Conservation (phyloP, 2,329 filamentous ascomycete species). For the Aspergillus novofumigatus region DNA sequence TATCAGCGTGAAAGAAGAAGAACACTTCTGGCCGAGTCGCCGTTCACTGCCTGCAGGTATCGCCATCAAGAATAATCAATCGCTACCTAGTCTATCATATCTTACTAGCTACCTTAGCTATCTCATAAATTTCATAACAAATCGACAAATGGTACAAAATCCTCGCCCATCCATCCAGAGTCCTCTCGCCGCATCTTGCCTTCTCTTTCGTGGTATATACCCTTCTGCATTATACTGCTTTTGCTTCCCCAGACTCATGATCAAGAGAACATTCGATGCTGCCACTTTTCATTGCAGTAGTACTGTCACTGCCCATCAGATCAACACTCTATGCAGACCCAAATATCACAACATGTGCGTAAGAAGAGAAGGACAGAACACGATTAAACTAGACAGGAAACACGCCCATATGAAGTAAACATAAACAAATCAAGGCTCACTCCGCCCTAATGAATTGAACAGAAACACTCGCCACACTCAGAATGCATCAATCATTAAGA, state of each 20-base stretch:
- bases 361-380: constrained; percentile 9
- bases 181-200: not conserved
- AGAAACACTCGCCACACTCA: not conserved
- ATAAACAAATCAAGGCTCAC: not conserved
- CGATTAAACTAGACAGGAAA: constrained; percentile 11
- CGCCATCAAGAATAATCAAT: not conserved
- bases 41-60: too few relatives aligned
- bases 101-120: not conserved
- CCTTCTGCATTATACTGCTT: constrained; percentile 2
- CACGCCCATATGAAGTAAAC: not conserved
- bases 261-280: not conserved
- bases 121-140: not conserved
- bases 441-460: constrained; percentile 2
- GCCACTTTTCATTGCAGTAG: not conserved
- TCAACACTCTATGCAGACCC: constrained; percentile 8
- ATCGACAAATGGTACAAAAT: not conserved
- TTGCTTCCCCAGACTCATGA: constrained; percentile 6
- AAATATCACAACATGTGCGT: constrained; percentile 4
- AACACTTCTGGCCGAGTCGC: too few relatives aligned
- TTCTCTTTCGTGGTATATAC: constrained; percentile 8
- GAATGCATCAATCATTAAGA: not conserved
- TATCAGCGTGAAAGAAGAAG: not conserved
- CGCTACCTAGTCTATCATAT: not conserved
- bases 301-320: constrained; percentile 6
- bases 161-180: not conserved